phyloP scores from a whole-genome alignment of 768 basidiomycete genomes.

The Collybia sp. region DNA sequence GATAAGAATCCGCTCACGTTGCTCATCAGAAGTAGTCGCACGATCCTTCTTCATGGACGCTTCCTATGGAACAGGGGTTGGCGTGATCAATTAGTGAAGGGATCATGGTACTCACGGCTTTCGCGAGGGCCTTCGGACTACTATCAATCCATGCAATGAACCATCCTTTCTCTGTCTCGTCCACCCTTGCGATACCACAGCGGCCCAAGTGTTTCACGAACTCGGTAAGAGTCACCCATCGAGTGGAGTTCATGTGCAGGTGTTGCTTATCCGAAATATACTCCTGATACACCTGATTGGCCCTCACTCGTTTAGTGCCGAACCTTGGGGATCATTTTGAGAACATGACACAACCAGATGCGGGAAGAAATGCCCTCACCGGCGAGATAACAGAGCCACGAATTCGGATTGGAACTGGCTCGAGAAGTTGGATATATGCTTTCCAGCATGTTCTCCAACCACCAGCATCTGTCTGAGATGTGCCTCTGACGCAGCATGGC shows the following conservation, averaged over 20 bases:
- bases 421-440: conserved; percentile 89
- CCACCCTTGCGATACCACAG: conserved; percentile 82
- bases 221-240: conserved; percentile 97
- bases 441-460: conserved; percentile 90
- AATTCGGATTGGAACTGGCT: conserved; percentile 88
- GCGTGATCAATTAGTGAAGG: not conserved
- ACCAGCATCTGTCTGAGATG: conserved; percentile 97
- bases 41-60: conserved; percentile 90
- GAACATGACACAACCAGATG: not conserved
- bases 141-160: conserved; percentile 98
- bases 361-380: conserved; percentile 37
- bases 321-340: conserved; percentile 41
- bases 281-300: conserved; percentile 96
- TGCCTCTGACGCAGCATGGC: conserved; percentile 81
- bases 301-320: conserved; percentile 91
- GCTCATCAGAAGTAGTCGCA: conserved; percentile 88
- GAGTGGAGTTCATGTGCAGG: conserved; percentile 97
- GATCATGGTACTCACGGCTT: conserved; percentile 53
- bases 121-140: conserved; percentile 89
- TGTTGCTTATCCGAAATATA: conserved; percentile 93
- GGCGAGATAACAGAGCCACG: conserved; percentile 80
- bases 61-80: conserved; percentile 40
- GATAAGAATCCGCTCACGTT: conserved; percentile 85
- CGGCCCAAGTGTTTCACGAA: conserved; percentile 89
- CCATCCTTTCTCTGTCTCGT: conserved; percentile 99